Conservation (phyloP, 345 rosid genomes). For the Syzygium jambos region DNA sequence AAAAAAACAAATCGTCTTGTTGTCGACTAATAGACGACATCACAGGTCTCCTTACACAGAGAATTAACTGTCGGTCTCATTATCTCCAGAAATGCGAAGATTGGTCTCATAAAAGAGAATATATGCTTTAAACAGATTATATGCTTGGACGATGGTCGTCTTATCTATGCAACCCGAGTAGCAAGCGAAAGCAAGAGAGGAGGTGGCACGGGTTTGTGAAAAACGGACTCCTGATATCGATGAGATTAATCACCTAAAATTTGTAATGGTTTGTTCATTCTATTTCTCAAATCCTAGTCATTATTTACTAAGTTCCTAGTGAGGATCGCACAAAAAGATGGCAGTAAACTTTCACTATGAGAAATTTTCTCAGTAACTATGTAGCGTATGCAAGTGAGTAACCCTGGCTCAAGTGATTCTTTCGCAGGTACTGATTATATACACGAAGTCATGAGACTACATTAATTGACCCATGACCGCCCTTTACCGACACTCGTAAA, state of each 20-base stretch:
- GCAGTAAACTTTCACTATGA: background rate
- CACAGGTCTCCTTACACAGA: background rate
- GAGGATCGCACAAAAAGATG: constrained; percentile 13
- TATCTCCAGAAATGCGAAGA: background rate
- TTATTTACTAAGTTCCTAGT: background rate
- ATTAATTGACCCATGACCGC: constrained; percentile 9
- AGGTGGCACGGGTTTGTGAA: constrained; percentile 24
- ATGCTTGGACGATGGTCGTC: constrained; percentile 29
- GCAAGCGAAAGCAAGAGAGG: constrained; percentile 46
- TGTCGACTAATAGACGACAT: background rate
- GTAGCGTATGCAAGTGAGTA: background rate
- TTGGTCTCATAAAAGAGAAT: background rate
- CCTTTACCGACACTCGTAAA: constrained; percentile 4
- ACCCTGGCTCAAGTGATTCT: background rate
- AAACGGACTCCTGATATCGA: constrained; percentile 6
- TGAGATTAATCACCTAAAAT: constrained; percentile 8
- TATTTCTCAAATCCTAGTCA: background rate
- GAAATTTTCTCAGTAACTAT: background rate
- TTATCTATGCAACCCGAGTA: constrained; percentile 39
- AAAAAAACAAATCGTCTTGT: background rate
- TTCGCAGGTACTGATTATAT: constrained; percentile 16
- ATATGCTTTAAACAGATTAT: background rate
- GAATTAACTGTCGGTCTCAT: background rate
- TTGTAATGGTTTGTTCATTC: constrained; percentile 4
- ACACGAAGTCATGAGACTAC: constrained; percentile 24